These are phyloP conservation scores for Sophora flavescens DNA, from an alignment of 306 rosid species.

Conservation along the genomic window DNA sequence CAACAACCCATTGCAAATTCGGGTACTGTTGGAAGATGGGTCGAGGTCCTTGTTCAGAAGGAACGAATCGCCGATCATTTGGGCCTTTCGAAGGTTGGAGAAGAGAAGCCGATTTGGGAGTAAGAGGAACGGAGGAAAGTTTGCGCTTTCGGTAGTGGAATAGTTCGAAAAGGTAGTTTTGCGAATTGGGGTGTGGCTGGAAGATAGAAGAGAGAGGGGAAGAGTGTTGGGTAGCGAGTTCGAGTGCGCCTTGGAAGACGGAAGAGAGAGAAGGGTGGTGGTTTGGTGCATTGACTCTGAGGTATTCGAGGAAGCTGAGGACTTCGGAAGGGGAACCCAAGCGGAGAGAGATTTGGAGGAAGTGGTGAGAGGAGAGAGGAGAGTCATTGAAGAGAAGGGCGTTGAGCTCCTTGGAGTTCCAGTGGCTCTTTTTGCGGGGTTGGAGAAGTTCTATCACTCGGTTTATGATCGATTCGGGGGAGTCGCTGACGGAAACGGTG, in stretches of 20 bases:
- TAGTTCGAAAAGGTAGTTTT: slow-evolving; percentile 51
- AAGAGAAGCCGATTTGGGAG: slow-evolving; percentile 47
- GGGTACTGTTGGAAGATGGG: slow-evolving; percentile 52
- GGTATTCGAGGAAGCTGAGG: slow-evolving; percentile 45
- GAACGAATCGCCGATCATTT: slow-evolving; percentile 64
- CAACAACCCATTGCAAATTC: slow-evolving; percentile 56
- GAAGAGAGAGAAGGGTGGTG: slow-evolving; percentile 45
- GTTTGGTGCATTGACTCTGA: slow-evolving; percentile 31
- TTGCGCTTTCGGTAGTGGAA: slow-evolving; percentile 43
- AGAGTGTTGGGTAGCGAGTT: slow-evolving; percentile 45
- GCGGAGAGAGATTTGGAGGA: slow-evolving; percentile 58
- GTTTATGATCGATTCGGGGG: slow-evolving; percentile 44
- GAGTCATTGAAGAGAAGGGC: slow-evolving; percentile 53
- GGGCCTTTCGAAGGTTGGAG: slow-evolving; percentile 51
- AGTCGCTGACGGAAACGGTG: slow-evolving; percentile 41
- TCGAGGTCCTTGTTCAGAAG: slow-evolving; percentile 52
- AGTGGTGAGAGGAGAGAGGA: slow-evolving; percentile 43
- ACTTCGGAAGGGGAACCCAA: slow-evolving; percentile 47
- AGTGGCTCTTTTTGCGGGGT: slow-evolving; percentile 52
- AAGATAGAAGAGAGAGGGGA: slow-evolving; percentile 49
- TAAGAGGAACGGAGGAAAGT: slow-evolving; percentile 46
- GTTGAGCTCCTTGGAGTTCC: slow-evolving; percentile 56
- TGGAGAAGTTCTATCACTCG: slow-evolving; percentile 61
- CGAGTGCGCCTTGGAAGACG: slow-evolving; percentile 61
- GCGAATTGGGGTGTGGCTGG: slow-evolving; percentile 61